Conservation (phyloP, 2,329 filamentous ascomycete genomes). For the Penicillium janthinellum region DNA sequence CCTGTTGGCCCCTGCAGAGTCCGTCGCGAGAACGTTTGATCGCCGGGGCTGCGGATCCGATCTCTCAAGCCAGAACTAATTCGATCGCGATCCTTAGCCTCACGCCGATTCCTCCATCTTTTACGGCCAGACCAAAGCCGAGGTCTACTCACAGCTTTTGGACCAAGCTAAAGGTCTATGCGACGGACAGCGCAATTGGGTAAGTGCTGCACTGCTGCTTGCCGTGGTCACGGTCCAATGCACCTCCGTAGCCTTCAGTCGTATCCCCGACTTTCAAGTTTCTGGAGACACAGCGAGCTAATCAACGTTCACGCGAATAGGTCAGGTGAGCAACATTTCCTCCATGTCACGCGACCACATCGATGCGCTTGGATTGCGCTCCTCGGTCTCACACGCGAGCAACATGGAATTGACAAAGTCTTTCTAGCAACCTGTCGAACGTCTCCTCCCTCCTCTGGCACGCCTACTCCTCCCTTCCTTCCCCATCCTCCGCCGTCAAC, state of each 20-base stretch:
- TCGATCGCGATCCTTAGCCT: constrained; percentile 34
- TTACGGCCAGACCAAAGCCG: constrained; percentile 41
- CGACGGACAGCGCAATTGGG: constrained; percentile 51
- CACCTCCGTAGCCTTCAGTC: neutral
- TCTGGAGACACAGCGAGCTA: constrained; percentile 8
- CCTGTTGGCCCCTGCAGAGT: neutral
- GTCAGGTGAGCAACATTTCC: constrained; percentile 32
- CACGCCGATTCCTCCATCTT: constrained; percentile 54
- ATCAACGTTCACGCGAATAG: constrained; percentile 18
- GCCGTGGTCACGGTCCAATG: neutral
- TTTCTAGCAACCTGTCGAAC: constrained; percentile 49
- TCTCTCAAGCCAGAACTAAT: constrained; percentile 7
- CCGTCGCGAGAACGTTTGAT: neutral
- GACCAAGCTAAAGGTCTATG: constrained; percentile 43
- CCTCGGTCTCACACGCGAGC: neutral
- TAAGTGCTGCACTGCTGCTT: constrained; percentile 28
- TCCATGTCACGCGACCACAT: neutral
- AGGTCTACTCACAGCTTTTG: constrained; percentile 47
- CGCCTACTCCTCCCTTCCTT: constrained; percentile 47
- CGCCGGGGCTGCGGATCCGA: constrained; percentile 2
- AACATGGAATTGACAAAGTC: constrained; percentile 5
- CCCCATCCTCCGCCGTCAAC: constrained; percentile 49
- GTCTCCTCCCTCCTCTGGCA: constrained; percentile 53
- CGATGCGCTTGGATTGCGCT: neutral
- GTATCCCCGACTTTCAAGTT: too few relatives aligned